Percentiles rank a stretch among this genome's conserved stretches.
These are phyloP conservation scores for Fusarium sp. DNA, from an alignment of 2,329 filamentous ascomycete species.

Conservation along the genomic window DNA sequence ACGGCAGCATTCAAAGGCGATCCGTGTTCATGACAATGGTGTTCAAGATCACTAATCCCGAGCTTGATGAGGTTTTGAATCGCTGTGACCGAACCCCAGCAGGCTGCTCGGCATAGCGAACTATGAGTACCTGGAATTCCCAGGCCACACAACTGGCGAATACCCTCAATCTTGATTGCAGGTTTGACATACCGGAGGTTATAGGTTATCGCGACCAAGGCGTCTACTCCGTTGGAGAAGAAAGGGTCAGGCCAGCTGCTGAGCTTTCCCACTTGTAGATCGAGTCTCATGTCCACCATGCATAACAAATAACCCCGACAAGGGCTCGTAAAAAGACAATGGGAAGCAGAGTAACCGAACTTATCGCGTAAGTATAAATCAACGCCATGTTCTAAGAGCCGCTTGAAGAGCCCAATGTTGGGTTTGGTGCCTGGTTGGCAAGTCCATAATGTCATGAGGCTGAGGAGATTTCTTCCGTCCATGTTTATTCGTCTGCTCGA, in stretches of 20 bases:
- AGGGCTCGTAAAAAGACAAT: background rate
- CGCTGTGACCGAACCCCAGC: background rate
- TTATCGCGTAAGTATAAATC: background rate
- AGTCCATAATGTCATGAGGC: background rate
- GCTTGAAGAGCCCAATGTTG: background rate
- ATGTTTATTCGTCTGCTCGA: background rate
- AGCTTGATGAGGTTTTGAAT: background rate
- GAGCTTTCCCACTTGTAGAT: background rate
- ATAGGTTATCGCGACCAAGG: fast-evolving
- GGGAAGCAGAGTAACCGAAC: fast-evolving
- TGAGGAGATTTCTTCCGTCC: background rate
- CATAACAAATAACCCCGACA: background rate
- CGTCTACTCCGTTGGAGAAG: background rate
- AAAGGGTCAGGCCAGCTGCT: background rate
- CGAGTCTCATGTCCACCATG: background rate
- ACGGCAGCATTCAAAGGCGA: background rate
- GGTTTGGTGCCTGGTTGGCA: background rate
- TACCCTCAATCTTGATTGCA: background rate
- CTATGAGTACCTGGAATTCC: background rate
- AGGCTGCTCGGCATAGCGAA: background rate
- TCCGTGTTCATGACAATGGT: background rate
- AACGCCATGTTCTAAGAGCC: background rate
- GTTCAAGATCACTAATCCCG: background rate
- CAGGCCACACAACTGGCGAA: background rate
- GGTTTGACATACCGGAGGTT: background rate